Evolutionary conservation across 202 grass and related monocot genomes (phyloP), one percentile per base, ranked within the genome.

Genomic region (Dendrocalamus latiflorus): DNA sequence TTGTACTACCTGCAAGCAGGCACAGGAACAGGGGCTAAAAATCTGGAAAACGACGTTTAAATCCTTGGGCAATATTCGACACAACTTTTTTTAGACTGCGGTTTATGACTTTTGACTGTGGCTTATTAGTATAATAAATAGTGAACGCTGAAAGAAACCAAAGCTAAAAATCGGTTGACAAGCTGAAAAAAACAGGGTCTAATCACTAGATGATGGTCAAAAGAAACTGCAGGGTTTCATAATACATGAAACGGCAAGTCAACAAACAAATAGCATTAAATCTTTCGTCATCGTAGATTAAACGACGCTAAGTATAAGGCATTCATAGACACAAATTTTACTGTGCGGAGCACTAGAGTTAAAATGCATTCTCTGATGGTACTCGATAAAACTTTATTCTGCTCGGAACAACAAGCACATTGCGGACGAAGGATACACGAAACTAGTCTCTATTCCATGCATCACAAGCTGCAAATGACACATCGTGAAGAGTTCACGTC

Each of bases 361-460:
- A 60, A 80, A 72, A 68, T 38, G 26, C 67, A 59, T 64, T 84
- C 37, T 71, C n/a, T 55, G 11, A 44, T 15, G 49, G 59, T 78
- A 82, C 16, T 69, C 42, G 13, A 63, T 45, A 90, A 39, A 87
- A 79, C 55, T 71, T 92, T 84, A 86, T 88, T 91, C 55, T 75
- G 73, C 81, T 68, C 36, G 68, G 44, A 72, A 86, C 48, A 85
- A 80, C 78, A 72, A 89, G 81, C 74, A 82, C 22, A 87, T 39
- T 55, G 87, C 72, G 68, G 79, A 75, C 16, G 61, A 65, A 84
- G 49, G 28, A 75, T 51, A 58, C 68, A 47, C 30, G 49, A 84
- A 84, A 75, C 53, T 80, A 86, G 59, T 45, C 60, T 44, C 77
- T 20, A 72, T 50, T 61, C 67, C 22, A 70, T 61, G 42, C 24